Percentiles rank a stretch among this genome's conserved stretches.
phyloP scores from a whole-genome alignment of 2,329 filamentous ascomycete species.

The Venturia asperata region DNA sequence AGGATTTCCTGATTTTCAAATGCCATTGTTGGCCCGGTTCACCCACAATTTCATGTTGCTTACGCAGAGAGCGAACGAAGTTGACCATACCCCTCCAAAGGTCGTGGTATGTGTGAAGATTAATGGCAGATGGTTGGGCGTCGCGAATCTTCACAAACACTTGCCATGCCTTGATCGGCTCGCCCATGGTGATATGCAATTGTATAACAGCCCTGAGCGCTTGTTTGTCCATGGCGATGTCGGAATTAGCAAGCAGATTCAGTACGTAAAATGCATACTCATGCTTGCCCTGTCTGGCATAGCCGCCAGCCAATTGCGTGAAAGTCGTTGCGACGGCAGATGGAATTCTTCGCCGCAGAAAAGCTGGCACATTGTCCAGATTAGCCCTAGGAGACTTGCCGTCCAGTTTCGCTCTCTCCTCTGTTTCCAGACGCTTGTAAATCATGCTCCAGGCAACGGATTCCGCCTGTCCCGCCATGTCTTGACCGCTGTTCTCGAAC shows the following conservation, averaged over 20 bases:
- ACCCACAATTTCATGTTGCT: constrained; percentile 5
- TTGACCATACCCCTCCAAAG: constrained; percentile 14
- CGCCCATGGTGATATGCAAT: constrained; percentile 10
- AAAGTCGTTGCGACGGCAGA: constrained; percentile 8
- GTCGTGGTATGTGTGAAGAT: neutral
- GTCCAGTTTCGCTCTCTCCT: neutral
- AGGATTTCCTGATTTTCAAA: constrained; percentile 11
- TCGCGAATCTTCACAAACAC: neutral
- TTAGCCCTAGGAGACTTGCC: neutral
- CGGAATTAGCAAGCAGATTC: neutral
- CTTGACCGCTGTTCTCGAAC: constrained; percentile 3
- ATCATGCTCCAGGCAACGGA: constrained; percentile 16
- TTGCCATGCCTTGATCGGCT: constrained; percentile 9
- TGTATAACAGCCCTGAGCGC: constrained; percentile 5
- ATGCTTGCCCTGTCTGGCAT: neutral
- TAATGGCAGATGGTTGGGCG: neutral
- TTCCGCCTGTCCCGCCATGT: constrained; percentile 9
- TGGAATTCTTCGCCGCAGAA: constrained; percentile 13
- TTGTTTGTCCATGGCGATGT: constrained; percentile 1
- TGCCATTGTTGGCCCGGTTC: neutral
- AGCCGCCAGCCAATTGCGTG: constrained; percentile 11
- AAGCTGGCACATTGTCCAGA: constrained; percentile 6
- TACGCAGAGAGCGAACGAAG: constrained; percentile 7
- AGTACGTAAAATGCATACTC: constrained; percentile 15
- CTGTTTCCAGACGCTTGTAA: constrained; percentile 10